Evolutionary conservation across 805 yeast species (phyloP).

Genomic region (Wickerhamiella kurtzmanii): DNA sequence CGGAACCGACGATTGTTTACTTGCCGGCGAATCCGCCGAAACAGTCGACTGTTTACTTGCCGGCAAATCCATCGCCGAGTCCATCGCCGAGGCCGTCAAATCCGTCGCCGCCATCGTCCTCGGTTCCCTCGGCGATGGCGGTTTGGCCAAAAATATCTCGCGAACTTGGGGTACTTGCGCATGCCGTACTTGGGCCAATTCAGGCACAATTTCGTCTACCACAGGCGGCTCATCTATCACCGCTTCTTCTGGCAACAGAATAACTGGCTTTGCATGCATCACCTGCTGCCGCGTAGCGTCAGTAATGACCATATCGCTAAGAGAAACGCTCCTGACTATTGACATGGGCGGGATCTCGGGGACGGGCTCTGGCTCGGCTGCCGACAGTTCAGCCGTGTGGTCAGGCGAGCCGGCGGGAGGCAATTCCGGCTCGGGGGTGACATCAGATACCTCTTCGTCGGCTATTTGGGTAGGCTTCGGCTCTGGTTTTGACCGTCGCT

Average conservation of each 20-base stretch:
- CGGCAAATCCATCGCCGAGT: too few species aligned
- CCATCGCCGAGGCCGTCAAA: too few species aligned
- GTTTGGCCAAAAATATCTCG: too few species aligned
- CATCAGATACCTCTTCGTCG: not conserved
- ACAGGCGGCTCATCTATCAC: not conserved
- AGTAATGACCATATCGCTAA: conserved; percentile 8
- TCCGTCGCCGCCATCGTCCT: too few species aligned
- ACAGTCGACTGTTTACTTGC: too few species aligned
- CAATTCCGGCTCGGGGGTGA: not conserved
- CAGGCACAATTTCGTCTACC: not conserved
- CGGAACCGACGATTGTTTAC: too few species aligned
- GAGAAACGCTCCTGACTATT: not conserved
- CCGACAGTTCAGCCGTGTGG: not conserved
- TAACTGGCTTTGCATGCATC: conserved; percentile 9
- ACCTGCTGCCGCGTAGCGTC: conserved; percentile 14
- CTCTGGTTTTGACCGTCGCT: not conserved
- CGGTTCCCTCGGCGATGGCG: too few species aligned
- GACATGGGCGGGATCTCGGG: conserved; percentile 1
- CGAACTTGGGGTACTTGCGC: too few species aligned
- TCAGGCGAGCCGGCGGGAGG: not conserved
- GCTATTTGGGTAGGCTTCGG: not conserved
- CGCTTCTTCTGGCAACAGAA: conserved; percentile 2
- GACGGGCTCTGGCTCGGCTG: not conserved
- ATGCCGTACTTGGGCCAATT: not conserved
- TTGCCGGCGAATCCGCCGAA: too few species aligned